Evolutionary conservation across 768 basidiomycete genomes (phyloP).

Genomic region (Tricholoma matsutake): DNA sequence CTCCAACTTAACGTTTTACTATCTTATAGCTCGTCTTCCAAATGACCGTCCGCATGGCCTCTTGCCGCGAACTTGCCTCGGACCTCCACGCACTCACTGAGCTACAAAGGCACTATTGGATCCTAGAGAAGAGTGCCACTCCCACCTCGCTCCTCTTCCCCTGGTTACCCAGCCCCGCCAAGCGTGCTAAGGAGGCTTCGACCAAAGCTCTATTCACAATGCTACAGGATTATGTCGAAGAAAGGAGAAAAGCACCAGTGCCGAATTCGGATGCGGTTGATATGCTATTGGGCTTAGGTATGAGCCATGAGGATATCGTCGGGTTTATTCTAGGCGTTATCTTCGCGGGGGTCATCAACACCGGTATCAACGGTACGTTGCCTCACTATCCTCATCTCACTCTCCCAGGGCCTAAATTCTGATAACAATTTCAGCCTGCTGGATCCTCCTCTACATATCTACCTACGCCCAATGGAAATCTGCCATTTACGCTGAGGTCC

Average conservation of each 20-base stretch:
- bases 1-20: not conserved
- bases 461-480: slow-evolving; percentile 18
- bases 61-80: slow-evolving; percentile 26
- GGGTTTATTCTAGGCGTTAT: slow-evolving; percentile 31
- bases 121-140: slow-evolving; percentile 30
- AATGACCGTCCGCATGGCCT: slow-evolving; percentile 28
- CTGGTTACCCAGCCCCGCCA: slow-evolving; percentile 33
- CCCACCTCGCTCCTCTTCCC: slow-evolving; percentile 29
- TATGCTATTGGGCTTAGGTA: slow-evolving; percentile 28
- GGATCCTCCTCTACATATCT: slow-evolving; percentile 34
- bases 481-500: slow-evolving; percentile 27
- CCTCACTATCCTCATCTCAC: not conserved
- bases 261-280: slow-evolving; percentile 33
- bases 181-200: slow-evolving; percentile 26
- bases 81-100: slow-evolving; percentile 14
- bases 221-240: slow-evolving; percentile 24
- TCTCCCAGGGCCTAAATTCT: not conserved
- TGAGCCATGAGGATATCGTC: slow-evolving; percentile 22
- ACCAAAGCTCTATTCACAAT: slow-evolving; percentile 27
- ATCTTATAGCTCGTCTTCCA: slow-evolving; percentile 24
- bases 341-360: slow-evolving; percentile 36
- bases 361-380: not conserved
- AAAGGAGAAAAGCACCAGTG: slow-evolving; percentile 20
- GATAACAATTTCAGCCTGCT: slow-evolving; percentile 37
- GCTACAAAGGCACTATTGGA: slow-evolving; percentile 20